Conservation (phyloP, 2,329 filamentous ascomycete species). For the Diaporthe sp. region DNA sequence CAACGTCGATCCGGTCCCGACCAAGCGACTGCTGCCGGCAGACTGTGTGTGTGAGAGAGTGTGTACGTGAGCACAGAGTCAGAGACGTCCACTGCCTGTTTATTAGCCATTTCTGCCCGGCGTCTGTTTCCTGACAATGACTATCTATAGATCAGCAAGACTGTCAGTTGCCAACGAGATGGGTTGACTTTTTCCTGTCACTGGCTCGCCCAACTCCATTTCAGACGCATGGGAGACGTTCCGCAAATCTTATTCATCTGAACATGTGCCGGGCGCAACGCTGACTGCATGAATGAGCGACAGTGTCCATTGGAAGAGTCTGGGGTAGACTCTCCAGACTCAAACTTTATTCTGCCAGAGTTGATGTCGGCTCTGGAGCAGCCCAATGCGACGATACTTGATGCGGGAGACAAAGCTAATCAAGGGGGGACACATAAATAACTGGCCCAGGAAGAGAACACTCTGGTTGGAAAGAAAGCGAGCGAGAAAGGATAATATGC, state of each 20-base stretch:
- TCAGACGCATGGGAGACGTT: background rate
- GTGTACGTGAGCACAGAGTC: no score
- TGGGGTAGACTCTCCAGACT: background rate
- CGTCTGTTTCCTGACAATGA: background rate
- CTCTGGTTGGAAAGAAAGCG: background rate
- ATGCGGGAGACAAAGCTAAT: background rate
- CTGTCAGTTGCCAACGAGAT: background rate
- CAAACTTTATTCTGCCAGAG: background rate
- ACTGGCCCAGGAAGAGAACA: background rate
- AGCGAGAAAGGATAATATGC: background rate
- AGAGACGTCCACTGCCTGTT: background rate
- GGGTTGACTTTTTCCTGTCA: background rate
- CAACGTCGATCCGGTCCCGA: conserved; percentile 12
- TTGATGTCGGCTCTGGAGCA: background rate
- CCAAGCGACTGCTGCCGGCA: background rate
- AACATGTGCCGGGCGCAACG: conserved; percentile 21
- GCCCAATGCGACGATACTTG: background rate
- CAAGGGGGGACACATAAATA: background rate
- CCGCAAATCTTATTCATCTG: conserved; percentile 16
- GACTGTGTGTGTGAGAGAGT: background rate
- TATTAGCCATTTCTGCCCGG: background rate
- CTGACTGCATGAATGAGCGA: conserved; percentile 4
- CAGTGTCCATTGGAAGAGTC: background rate
- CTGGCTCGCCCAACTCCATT: background rate
- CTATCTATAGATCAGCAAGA: background rate